phyloP scores from a whole-genome alignment of 2,329 filamentous ascomycete genomes.

The Aaosphaeria pasadenensis region DNA sequence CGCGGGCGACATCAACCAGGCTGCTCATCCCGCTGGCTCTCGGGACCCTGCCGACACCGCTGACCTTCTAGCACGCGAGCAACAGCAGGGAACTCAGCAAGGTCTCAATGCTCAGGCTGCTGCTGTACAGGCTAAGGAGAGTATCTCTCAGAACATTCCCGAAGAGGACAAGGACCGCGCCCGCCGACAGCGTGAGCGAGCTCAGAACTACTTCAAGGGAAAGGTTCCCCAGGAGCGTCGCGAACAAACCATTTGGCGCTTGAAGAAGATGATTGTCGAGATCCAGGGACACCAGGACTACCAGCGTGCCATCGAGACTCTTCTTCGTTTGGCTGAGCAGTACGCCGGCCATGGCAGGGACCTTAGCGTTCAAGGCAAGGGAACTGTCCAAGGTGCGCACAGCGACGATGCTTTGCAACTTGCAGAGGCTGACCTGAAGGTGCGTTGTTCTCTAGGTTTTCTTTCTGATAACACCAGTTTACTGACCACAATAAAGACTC shows the following conservation, averaged over 20 bases:
- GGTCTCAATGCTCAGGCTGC: conserved; percentile 55
- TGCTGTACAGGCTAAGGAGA: conserved; percentile 52
- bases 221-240: conserved; percentile 93
- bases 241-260: conserved; percentile 83
- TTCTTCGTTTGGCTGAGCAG: conserved; percentile 78
- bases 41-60: conserved; percentile 56
- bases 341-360: conserved; percentile 74
- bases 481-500: conserved; percentile 60
- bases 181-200: conserved; percentile 46
- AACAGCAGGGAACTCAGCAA: conserved; percentile 44
- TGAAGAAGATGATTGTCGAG: conserved; percentile 98
- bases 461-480: conserved; percentile 36
- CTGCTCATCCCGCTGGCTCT: conserved; percentile 55
- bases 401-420: conserved; percentile 60
- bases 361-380: conserved; percentile 61
- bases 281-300: conserved; percentile 96
- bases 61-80: conserved; percentile 49
- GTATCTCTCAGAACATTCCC: conserved; percentile 60
- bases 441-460: conserved; percentile 46
- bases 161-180: conserved; percentile 53
- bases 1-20: conserved; percentile 55
- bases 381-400: conserved; percentile 71
- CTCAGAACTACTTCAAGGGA: conserved; percentile 72
- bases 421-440: conserved; percentile 77
- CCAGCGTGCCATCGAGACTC: conserved; percentile 82